phyloP scores from a whole-genome alignment of 2,329 filamentous ascomycete genomes.

The Fusarium camptoceras region DNA sequence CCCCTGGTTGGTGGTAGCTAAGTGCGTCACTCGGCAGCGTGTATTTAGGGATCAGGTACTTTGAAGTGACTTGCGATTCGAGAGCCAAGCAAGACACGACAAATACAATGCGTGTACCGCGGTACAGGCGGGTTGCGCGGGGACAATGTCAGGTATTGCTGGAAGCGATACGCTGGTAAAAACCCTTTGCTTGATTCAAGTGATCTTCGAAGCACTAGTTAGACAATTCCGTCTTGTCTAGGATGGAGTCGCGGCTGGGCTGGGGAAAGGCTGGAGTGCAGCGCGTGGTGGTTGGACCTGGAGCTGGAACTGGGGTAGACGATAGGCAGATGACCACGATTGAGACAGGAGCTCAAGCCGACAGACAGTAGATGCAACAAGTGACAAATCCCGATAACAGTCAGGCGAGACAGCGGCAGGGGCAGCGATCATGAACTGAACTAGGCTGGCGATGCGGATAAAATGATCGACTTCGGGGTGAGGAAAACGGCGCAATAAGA shows the following conservation, averaged over 20 bases:
- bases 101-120: slow-evolving; percentile 21
- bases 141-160: slow-evolving; percentile 21
- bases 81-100: slow-evolving; percentile 12
- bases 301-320: slow-evolving; percentile 26
- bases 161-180: slow-evolving; percentile 10
- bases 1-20: slow-evolving; percentile 39
- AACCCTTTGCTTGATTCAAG: slow-evolving; percentile 11
- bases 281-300: slow-evolving; percentile 19
- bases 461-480: slow-evolving; percentile 44
- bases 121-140: slow-evolving; percentile 37
- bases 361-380: slow-evolving; percentile 24
- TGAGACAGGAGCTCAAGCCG: slow-evolving; percentile 36
- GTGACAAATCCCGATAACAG: slow-evolving; percentile 33
- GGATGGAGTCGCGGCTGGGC: slow-evolving; percentile 23
- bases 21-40: slow-evolving; percentile 38
- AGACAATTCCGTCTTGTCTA: slow-evolving; percentile 9
- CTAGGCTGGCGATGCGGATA: slow-evolving; percentile 17
- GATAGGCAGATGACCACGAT: slow-evolving; percentile 39
- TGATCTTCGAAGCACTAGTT: slow-evolving; percentile 22
- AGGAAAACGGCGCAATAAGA: slow-evolving; percentile 15
- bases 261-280: slow-evolving; percentile 39
- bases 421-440: slow-evolving; percentile 18
- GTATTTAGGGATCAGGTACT: slow-evolving; percentile 42
- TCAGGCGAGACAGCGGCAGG: slow-evolving; percentile 36
- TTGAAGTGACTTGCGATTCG: slow-evolving; percentile 37